phyloP scores from a whole-genome alignment of 345 rosid species.

The Lepidium sativum region DNA sequence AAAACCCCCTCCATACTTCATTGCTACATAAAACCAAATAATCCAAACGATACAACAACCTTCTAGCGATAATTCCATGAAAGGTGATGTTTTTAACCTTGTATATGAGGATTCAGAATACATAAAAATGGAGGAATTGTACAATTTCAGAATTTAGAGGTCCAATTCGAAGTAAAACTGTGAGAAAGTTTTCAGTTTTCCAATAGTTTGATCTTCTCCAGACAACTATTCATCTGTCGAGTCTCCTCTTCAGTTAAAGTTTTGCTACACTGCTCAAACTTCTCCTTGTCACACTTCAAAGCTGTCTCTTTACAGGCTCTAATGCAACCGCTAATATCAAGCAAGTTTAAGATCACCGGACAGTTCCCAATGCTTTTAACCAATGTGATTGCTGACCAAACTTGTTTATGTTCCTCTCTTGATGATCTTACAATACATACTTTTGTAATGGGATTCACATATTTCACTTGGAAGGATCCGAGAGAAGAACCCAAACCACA shows the following conservation, averaged over 20 bases:
- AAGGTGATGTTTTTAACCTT: background rate
- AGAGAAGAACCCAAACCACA: constrained; percentile 65
- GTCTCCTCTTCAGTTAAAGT: constrained; percentile 38
- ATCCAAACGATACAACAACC: background rate
- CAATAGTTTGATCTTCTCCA: constrained; percentile 59
- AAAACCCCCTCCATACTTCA: background rate
- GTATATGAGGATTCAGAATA: background rate
- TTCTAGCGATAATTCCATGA: background rate
- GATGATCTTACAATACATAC: constrained; percentile 58
- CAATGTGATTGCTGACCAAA: constrained; percentile 74
- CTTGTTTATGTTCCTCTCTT: constrained; percentile 59
- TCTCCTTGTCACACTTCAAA: constrained; percentile 65
- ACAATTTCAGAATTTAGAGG: too few relatives aligned
- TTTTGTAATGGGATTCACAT: constrained; percentile 70
- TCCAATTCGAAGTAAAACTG: background rate
- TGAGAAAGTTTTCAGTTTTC: too few relatives aligned
- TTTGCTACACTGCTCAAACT: constrained; percentile 52
- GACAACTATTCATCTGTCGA: constrained; percentile 51
- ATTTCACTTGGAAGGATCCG: constrained; percentile 66
- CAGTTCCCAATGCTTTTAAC: constrained; percentile 56
- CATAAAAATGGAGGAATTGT: background rate
- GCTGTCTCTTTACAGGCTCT: constrained; percentile 61
- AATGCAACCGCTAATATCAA: constrained; percentile 61
- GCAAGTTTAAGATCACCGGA: constrained; percentile 54
- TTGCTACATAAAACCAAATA: background rate